Evolutionary conservation across 306 rosid species (phyloP).

Genomic region (Corylus heterophylla): DNA sequence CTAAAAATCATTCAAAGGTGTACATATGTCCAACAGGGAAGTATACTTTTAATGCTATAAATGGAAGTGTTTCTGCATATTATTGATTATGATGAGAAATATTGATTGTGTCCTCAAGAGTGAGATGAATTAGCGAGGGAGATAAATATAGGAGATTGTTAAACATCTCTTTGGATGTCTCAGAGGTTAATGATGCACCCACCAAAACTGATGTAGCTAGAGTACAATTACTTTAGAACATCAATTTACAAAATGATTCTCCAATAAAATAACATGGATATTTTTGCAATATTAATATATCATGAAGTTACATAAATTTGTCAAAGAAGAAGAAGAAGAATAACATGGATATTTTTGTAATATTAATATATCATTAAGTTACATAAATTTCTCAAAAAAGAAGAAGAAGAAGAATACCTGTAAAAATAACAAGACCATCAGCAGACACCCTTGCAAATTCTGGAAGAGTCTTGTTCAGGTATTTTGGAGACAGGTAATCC

Average conservation of each 20-base stretch:
- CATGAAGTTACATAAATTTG: background rate
- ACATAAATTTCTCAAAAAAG: background rate
- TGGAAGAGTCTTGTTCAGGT: constrained; percentile 82
- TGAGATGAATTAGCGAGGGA: background rate
- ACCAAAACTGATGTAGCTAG: background rate
- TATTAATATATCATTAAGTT: background rate
- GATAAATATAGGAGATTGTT: constrained; percentile 5
- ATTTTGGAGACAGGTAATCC: constrained; percentile 92
- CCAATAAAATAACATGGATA: background rate
- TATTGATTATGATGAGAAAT: background rate
- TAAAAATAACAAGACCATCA: constrained; percentile 67
- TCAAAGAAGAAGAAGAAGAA: background rate
- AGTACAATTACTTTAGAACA: constrained; percentile 1
- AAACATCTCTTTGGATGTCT: background rate
- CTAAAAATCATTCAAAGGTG: background rate
- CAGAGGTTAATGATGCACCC: background rate
- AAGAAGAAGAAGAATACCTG: constrained; percentile 49
- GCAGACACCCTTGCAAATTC: constrained; percentile 80
- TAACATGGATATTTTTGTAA: background rate
- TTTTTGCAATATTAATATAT: background rate
- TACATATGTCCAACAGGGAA: background rate
- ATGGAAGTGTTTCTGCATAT: background rate
- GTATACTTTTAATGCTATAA: background rate
- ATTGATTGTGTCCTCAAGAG: background rate
- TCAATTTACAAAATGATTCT: background rate